Conservation (phyloP, 257 asterid species). For the Primulina tabacum region DNA sequence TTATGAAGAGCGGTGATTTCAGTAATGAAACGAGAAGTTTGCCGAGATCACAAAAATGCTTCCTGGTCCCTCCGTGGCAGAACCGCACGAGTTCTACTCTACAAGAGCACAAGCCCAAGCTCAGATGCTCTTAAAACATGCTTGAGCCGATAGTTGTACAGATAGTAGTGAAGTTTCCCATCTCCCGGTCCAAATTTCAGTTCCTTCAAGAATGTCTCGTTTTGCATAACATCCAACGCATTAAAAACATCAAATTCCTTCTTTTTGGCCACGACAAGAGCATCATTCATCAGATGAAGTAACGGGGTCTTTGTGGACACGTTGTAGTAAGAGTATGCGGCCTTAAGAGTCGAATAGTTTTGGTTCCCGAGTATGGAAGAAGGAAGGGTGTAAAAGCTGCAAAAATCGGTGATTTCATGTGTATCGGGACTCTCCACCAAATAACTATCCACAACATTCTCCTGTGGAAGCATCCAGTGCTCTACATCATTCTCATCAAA, state of each 20-base stretch:
- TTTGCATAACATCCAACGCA: slow-evolving; percentile 87
- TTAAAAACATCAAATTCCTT: slow-evolving; percentile 76
- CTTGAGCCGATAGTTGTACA: slow-evolving; percentile 73
- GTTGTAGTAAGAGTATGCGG: slow-evolving; percentile 72
- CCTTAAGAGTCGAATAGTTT: slow-evolving; percentile 63
- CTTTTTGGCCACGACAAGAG: slow-evolving; percentile 76
- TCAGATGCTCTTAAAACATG: slow-evolving; percentile 64
- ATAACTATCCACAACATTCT: slow-evolving; percentile 70
- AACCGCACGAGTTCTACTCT: slow-evolving; percentile 20
- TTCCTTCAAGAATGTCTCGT: slow-evolving; percentile 75
- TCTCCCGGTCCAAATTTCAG: slow-evolving; percentile 88
- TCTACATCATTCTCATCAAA: slow-evolving; percentile 72
- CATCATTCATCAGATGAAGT: slow-evolving; percentile 82
- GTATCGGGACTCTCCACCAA: slow-evolving; percentile 74
- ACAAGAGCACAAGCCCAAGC: slow-evolving; percentile 85
- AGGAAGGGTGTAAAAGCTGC: slow-evolving; percentile 85
- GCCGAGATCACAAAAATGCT: slow-evolving; percentile 29
- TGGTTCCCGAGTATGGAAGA: slow-evolving; percentile 76
- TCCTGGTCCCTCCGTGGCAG: slow-evolving; percentile 7
- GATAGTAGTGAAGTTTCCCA: slow-evolving; percentile 83
- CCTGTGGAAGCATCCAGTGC: slow-evolving; percentile 84
- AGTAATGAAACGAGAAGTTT: slow-evolving; percentile 15
- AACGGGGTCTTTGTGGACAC: slow-evolving; percentile 68
- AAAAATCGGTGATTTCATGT: slow-evolving; percentile 76
- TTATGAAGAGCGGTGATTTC: not conserved